Base-by-base conservation (phyloP, 2,329 filamentous ascomycete genomes). In the Colletotrichum sp. region DNA sequence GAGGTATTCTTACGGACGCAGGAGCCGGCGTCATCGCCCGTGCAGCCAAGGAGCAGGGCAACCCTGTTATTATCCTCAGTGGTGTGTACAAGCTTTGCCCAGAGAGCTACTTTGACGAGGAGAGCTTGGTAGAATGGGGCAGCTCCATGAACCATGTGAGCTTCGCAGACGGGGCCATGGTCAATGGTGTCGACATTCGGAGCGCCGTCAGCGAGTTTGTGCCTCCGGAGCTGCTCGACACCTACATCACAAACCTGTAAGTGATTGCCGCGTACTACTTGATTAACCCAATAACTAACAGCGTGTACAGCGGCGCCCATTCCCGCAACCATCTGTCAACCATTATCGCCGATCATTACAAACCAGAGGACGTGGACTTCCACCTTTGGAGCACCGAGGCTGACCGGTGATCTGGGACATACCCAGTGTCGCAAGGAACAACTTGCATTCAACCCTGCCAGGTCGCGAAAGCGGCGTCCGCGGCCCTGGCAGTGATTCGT, bases 11-110 rank as follows among this genome's bases (percentile, higher is more conserved):
- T 32, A 94, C 95, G 21, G 94, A 96, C 55, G 93, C 94, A 7
- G 97, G 97, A n/a, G 94, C 95, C 12, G 92, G 92, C 24, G 92
- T 95, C 55, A 94, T 99, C 78, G 95, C 96, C 6, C 93, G 94
- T 77, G 96, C 96, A 9, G 97, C 97, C 16, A 94, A 94, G 82
- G 93, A 94, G 79, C 94, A 96, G 81, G 92, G 94, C 78, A 95
- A 94, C 28, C 94, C 96, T 0, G 96, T 99, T 21, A 93, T 99
- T 28, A 95, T 98, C 5, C 91, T 99, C 59, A 95, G 94, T 69
- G 96, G 96, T 36, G 94, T 99, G 24, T 99, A 98, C 88, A 98
- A 98, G 86, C 91, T 99, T 71, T 98, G 95, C 79, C 96, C 97
- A 0, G 93, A 98, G 75, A 96, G 96, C 81, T 94, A 96, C 2